A percentile compares a stretch with the other conserved stretches of the same genome.
Conservation (phyloP, 495 filamentous ascomycete species). For the Symbiotaphrina buchneri region DNA sequence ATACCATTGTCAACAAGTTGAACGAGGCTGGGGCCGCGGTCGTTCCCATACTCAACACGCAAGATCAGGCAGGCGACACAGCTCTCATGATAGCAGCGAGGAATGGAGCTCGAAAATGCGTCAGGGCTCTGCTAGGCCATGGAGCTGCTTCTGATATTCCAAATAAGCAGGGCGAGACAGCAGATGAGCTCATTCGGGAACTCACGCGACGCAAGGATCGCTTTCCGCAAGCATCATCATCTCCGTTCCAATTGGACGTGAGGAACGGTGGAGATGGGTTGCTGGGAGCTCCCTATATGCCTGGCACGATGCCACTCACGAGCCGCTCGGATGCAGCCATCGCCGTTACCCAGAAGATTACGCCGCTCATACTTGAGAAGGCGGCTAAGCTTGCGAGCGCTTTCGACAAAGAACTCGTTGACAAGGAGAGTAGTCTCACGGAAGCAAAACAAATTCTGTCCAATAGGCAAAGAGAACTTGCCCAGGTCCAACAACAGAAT, state of each 20-base stretch:
- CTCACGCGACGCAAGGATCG: constrained; percentile 2
- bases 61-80: constrained; percentile 72
- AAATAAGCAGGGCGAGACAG: constrained; percentile 58
- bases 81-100: constrained; percentile 73
- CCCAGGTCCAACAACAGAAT: not conserved
- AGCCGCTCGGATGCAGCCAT: constrained; percentile 15
- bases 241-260: constrained; percentile 6
- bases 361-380: constrained; percentile 14
- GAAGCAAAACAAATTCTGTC: constrained; percentile 13
- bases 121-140: constrained; percentile 44
- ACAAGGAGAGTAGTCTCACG: constrained; percentile 14
- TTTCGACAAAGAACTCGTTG: constrained; percentile 13
- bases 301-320: constrained; percentile 8
- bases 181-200: constrained; percentile 40
- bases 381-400: constrained; percentile 13
- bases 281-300: constrained; percentile 12
- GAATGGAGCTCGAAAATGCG: constrained; percentile 49
- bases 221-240: constrained; percentile 3
- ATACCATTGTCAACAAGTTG: constrained; percentile 70
- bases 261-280: constrained; percentile 8
- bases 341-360: constrained; percentile 13
- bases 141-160: constrained; percentile 55
- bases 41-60: constrained; percentile 41
- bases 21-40: constrained; percentile 41
- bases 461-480: constrained; percentile 12